phyloP scores from a whole-genome alignment of 352 stramenopile species.

The Phytophthora sansomeana region DNA sequence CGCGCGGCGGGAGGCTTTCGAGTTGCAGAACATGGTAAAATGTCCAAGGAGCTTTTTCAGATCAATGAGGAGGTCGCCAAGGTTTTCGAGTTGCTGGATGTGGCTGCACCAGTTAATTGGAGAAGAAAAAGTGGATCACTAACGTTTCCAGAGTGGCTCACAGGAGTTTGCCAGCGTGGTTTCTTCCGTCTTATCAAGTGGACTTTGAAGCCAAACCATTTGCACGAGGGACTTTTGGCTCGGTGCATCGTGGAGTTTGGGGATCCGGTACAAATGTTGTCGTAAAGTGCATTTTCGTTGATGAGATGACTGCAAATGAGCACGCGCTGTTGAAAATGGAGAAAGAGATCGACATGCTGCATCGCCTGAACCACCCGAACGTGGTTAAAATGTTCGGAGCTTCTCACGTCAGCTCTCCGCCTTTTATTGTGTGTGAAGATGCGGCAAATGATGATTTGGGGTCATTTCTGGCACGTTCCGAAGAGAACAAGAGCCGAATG shows the following conservation, averaged over 20 bases:
- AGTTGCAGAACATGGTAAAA: too few species aligned
- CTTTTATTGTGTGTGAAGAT: constrained; percentile 42
- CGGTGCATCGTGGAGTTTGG: constrained; percentile 21
- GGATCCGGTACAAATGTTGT: too few species aligned
- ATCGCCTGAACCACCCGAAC: constrained; percentile 37
- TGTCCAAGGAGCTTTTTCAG: too few species aligned
- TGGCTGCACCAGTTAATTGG: too few species aligned
- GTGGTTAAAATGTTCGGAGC: constrained; percentile 42
- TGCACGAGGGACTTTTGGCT: constrained; percentile 22
- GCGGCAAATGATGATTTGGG: constrained; percentile 26
- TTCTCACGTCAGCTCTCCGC: constrained; percentile 36
- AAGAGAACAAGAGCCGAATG: constrained; percentile 9
- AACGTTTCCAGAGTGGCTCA: too few species aligned
- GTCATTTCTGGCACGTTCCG: constrained; percentile 13
- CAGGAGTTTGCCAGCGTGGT: constrained; percentile 20
- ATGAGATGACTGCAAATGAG: constrained; percentile 6
- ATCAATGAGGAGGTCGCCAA: too few species aligned
- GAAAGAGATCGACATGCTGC: constrained; percentile 33
- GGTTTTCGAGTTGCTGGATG: too few species aligned
- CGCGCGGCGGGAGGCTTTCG: too few species aligned
- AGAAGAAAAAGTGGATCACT: too few species aligned
- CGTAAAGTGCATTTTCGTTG: constrained; percentile 37
- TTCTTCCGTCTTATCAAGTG: constrained; percentile 17
- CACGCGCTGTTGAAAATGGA: constrained; percentile 13
- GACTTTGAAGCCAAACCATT: too few species aligned